Evolutionary conservation across 2,329 filamentous ascomycete species (phyloP).

Genomic region (Botryotinia globosa): DNA sequence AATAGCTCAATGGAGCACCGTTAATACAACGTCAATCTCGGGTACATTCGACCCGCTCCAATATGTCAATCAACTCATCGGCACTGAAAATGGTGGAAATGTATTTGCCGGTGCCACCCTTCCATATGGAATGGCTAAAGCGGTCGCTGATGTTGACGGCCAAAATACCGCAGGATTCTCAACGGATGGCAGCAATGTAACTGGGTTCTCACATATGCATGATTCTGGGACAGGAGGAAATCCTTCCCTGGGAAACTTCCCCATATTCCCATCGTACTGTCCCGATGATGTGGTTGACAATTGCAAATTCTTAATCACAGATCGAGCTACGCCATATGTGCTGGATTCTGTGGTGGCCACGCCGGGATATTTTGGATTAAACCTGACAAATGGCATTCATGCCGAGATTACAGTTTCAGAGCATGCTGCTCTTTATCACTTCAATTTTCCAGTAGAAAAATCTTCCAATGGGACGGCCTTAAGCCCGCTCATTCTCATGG

Average conservation of each 20-base stretch:
- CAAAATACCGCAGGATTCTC: conserved; percentile 47
- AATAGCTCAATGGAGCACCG: conserved; percentile 11
- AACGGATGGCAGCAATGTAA: conserved; percentile 48
- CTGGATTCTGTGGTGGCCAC: conserved; percentile 51
- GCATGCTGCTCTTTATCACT: conserved; percentile 62
- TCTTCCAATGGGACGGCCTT: conserved; percentile 39
- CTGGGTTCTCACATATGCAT: conserved; percentile 50
- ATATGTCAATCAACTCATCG: conserved; percentile 50
- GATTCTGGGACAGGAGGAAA: conserved; percentile 47
- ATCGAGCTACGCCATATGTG: conserved; percentile 45
- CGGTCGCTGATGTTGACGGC: conserved; percentile 51
- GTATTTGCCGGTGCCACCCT: conserved; percentile 54
- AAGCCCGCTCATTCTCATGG: conserved; percentile 59
- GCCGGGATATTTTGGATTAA: conserved; percentile 64
- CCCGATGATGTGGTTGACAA: conserved; percentile 50
- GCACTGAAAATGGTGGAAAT: conserved; percentile 50
- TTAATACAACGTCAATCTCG: background rate
- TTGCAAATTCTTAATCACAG: conserved; percentile 52
- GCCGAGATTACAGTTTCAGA: conserved; percentile 66
- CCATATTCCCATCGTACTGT: conserved; percentile 46
- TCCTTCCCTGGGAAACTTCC: conserved; percentile 48
- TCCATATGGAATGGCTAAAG: conserved; percentile 56
- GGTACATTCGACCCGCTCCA: conserved; percentile 31
- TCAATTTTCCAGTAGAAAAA: conserved; percentile 51
- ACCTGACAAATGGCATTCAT: conserved; percentile 52